Conservation (phyloP, 2,329 filamentous ascomycete species). For the Periconia digitata region DNA sequence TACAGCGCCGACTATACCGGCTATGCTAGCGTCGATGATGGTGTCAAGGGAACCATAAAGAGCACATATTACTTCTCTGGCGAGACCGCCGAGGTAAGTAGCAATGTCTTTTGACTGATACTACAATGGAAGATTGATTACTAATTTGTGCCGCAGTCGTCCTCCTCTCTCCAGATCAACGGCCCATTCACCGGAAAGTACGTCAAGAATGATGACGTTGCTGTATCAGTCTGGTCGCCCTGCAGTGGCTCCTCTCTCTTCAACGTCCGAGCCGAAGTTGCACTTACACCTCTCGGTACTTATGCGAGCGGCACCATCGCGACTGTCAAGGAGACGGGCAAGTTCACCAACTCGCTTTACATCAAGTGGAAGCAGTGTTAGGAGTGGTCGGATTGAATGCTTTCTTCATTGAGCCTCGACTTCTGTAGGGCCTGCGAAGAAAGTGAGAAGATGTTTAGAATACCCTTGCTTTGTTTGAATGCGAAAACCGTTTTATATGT, state of each 20-base stretch:
- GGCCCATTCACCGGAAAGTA: conserved; percentile 50
- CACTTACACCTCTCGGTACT: conserved; percentile 27
- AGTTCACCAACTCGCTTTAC: conserved; percentile 29
- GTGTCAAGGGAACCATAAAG: conserved; percentile 38
- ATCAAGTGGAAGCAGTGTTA: conserved; percentile 40
- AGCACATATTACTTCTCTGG: conserved; percentile 43
- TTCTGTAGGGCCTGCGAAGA: not conserved
- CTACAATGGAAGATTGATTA: not conserved
- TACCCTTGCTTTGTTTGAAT: conserved; percentile 1
- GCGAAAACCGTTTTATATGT: not conserved
- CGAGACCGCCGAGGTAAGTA: conserved; percentile 26
- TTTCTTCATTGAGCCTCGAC: not conserved
- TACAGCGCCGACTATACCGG: conserved; percentile 40
- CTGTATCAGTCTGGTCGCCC: conserved; percentile 30
- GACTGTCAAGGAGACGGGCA: conserved; percentile 26
- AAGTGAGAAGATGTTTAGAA: not conserved
- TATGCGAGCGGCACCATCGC: conserved; percentile 26
- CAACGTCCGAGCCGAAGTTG: conserved; percentile 35
- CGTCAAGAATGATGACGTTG: conserved; percentile 46
- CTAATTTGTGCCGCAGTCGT: conserved; percentile 9
- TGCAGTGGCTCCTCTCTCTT: conserved; percentile 30
- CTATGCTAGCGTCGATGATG: conserved; percentile 37
- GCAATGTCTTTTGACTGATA: not conserved
- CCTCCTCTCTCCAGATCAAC: conserved; percentile 25
- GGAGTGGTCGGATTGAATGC: not conserved